phyloP scores from a whole-genome alignment of 2,329 filamentous ascomycete genomes.

The Pezicula neosporulosa region DNA sequence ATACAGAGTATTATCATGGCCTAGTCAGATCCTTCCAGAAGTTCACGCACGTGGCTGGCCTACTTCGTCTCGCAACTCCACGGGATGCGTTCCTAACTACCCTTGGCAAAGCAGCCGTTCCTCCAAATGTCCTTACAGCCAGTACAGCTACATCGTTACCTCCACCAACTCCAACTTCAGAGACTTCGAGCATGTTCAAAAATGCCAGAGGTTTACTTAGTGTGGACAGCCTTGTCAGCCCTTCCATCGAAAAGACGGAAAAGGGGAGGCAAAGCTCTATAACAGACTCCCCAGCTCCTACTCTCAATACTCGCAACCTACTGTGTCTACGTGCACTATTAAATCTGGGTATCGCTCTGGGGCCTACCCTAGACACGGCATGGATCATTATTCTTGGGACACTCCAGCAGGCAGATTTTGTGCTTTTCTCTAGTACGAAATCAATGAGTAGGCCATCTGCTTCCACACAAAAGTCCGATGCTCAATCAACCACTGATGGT shows the following conservation, averaged over 20 bases:
- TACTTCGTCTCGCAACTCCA: slow-evolving; percentile 79
- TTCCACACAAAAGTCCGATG: slow-evolving; percentile 42
- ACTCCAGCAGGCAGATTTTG: slow-evolving; percentile 86
- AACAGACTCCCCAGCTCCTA: slow-evolving; percentile 42
- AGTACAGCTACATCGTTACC: slow-evolving; percentile 45
- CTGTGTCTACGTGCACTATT: slow-evolving; percentile 85
- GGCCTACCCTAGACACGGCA: slow-evolving; percentile 77
- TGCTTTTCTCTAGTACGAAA: slow-evolving; percentile 61
- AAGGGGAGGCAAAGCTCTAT: slow-evolving; percentile 56
- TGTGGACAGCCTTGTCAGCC: slow-evolving; percentile 66
- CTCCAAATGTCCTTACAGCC: slow-evolving; percentile 68
- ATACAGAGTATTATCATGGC: slow-evolving; percentile 90
- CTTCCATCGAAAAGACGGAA: slow-evolving; percentile 52
- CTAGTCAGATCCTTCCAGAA: slow-evolving; percentile 92
- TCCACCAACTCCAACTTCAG: slow-evolving; percentile 42
- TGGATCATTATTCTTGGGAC: slow-evolving; percentile 94
- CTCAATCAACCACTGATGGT: slow-evolving; percentile 32
- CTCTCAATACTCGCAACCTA: slow-evolving; percentile 83
- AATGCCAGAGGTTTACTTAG: slow-evolving; percentile 72
- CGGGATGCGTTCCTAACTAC: slow-evolving; percentile 94
- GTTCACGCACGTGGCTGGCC: slow-evolving; percentile 88
- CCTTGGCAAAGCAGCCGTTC: slow-evolving; percentile 87
- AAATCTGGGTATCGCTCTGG: slow-evolving; percentile 93
- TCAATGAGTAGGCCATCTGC: slow-evolving; percentile 48
- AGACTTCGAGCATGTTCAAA: slow-evolving; percentile 54